phyloP scores from a whole-genome alignment of 2,329 filamentous ascomycete species.

The Curvularia lunata region DNA sequence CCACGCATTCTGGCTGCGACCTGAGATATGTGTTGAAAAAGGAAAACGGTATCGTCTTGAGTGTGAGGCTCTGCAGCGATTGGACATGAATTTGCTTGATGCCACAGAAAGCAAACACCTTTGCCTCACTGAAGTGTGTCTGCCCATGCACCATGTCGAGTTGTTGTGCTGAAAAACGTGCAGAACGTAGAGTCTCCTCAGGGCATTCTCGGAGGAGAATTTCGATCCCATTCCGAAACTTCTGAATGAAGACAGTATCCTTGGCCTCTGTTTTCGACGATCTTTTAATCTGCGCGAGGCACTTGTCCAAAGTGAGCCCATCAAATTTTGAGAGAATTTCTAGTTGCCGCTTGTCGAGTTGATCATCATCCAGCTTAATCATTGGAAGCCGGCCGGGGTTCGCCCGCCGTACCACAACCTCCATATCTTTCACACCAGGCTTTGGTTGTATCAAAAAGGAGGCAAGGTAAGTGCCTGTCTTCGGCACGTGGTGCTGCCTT shows the following conservation, averaged over 20 bases:
- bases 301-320: constrained; percentile 38
- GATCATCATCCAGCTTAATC: constrained; percentile 47
- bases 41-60: constrained; percentile 50
- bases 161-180: constrained; percentile 53
- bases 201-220: constrained; percentile 47
- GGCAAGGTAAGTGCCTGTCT: constrained; percentile 49
- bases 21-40: constrained; percentile 56
- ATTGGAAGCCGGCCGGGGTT: constrained; percentile 54
- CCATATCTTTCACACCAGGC: constrained; percentile 49
- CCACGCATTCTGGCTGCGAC: constrained; percentile 53
- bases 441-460: constrained; percentile 51
- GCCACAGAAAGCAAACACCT: constrained; percentile 54
- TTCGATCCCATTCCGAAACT: constrained; percentile 46
- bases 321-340: constrained; percentile 34
- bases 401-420: constrained; percentile 52
- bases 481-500: constrained; percentile 54
- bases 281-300: constrained; percentile 43
- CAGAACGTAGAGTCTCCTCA: constrained; percentile 50
- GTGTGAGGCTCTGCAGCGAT: constrained; percentile 34
- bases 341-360: constrained; percentile 34
- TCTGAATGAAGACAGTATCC: constrained; percentile 37
- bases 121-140: constrained; percentile 41
- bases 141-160: constrained; percentile 43
- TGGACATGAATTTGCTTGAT: constrained; percentile 52
- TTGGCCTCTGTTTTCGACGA: constrained; percentile 16